These are phyloP conservation scores for Rhizomucor miehei DNA, from an alignment of 371 early-diverging fungal genomes.

Conservation along the genomic window DNA sequence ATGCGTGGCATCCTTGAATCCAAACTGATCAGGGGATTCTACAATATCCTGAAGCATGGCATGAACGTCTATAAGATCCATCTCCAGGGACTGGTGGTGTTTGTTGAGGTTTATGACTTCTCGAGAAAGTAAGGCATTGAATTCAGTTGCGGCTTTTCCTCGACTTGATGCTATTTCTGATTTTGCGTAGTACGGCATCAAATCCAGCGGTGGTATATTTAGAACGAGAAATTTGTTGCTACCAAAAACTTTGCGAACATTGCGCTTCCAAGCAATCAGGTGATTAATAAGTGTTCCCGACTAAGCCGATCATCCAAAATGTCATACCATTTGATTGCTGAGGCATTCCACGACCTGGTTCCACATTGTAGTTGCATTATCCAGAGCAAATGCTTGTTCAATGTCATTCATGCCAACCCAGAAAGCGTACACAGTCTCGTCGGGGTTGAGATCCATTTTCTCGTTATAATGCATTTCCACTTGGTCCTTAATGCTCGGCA, in stretches of 20 bases:
- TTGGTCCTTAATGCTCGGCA: constrained; percentile 43
- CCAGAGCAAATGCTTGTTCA: constrained; percentile 16
- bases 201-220: constrained; percentile 34
- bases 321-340: constrained; percentile 32
- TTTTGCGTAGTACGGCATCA: constrained; percentile 31
- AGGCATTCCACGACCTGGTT: constrained; percentile 29
- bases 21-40: constrained; percentile 23
- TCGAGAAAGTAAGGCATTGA: constrained; percentile 24
- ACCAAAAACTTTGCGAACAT: constrained; percentile 34
- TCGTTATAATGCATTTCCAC: constrained; percentile 42
- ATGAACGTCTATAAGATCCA: constrained; percentile 32
- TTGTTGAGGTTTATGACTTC: constrained; percentile 27
- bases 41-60: constrained; percentile 28
- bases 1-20: constrained; percentile 29
- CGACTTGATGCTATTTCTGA: constrained; percentile 10
- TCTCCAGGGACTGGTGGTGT: constrained; percentile 24
- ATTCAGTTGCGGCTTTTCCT: constrained; percentile 18
- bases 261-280: constrained; percentile 17
- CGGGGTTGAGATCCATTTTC: constrained; percentile 24
- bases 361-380: constrained; percentile 1
- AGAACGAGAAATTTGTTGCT: constrained; percentile 33
- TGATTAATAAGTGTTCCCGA: neutral
- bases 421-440: constrained; percentile 34
- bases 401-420: constrained; percentile 47
- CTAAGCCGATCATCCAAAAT: neutral